Evolutionary conservation across 352 stramenopile species (phyloP), one percentile per base, ranked within the genome.

Genomic region (Blastocystis sp.): DNA sequence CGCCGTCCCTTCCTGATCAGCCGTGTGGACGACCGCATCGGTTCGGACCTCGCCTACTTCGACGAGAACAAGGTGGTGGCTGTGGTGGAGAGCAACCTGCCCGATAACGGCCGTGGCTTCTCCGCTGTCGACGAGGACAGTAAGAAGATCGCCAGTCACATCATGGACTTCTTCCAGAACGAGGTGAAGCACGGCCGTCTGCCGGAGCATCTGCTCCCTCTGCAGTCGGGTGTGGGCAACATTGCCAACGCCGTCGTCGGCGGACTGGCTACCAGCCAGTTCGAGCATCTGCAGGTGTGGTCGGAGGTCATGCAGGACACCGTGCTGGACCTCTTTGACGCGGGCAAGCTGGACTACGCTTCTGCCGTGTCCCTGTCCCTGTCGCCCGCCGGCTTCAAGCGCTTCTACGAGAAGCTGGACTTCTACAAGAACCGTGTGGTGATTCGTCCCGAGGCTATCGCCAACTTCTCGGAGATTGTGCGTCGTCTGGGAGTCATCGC

Each of bases 141-240:
- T 14, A 84, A 84, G 59, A 69, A 84, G 59, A 84, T 84, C 48
- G 73, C 73, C 8, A 29, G 73, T 6, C 73, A 84, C 38, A 84
- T 84, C 73, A 84, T 84, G 73, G 73, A 84, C 38, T 84, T 84
- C 73, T 72, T 84, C 27, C 32, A 64, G 40, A 84, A 84, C 38
- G 73, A 84, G 59, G 73, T 84, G 16, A 84, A 84, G 59, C 73
- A 84, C 4, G 73, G 73, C 29, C 34, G 73, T 57, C 48, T 84
- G 27, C 73, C 73, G 18, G 18, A 18, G 18, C 69, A 84, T 46
- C 73, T 84, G 9, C 73, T 84, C 14, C 73, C 73, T 65, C 54
- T 84, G 14, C 73, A 84, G 59, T 84, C 73, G 29, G 73, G 73
- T 9, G 73, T 84, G 36, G 73, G 73, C 34, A 84, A 84, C 38